Evolutionary conservation across 441 rosid species (phyloP), one percentile per base, ranked within the genome.

Genomic region (Syzygium syzygioides): DNA sequence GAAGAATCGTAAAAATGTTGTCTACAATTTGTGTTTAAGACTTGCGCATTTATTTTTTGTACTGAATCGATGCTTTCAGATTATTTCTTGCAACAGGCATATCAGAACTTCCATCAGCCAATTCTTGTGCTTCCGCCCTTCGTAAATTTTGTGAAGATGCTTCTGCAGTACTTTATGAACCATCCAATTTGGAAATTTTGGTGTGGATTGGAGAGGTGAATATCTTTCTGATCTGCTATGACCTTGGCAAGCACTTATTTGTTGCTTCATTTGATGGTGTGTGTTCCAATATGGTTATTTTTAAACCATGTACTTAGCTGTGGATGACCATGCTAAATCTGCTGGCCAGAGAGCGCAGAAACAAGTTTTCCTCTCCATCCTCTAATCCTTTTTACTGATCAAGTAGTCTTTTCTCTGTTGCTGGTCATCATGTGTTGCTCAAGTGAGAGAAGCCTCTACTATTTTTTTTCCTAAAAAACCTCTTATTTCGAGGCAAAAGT

Each of bases 11-110:
- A 34, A 55, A 80, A 62, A 34, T 71, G 68, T 80, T 88, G 54
- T 85, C 79, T 79, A 85, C 84, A 84, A 87, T 54, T 50, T 86
- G 34, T 87, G 20, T 79, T 83, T 83, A 85, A 54, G 86, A 18
- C 62, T 56, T 87, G 85, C 87, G 25, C 28, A 25, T 88, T 88
- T 88, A 88, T 68, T 86, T 89, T 90, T 89, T 90, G 89, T 89
- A 71, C 95, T 92, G 89, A 93, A 90, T 93, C 92, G 91, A 92
- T 92, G 60, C 90, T 95, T 94, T 92, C 98, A 98, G 99, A 91
- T 95, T 96, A 91, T 98, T 98, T 94, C 98, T 97, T 87, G 99
- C 98, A 64, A 94, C 98, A 89, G 99, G 99, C 88, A 95, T 98
- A 88, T 94, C 98, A 85, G 94, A 95, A 91, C 95, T 97, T 87